A percentile compares a stretch with the other conserved stretches of the same genome.
These are phyloP conservation scores for Ambrosia artemisiifolia DNA, from an alignment of 129 eudicot genomes.

Conservation along the genomic window DNA sequence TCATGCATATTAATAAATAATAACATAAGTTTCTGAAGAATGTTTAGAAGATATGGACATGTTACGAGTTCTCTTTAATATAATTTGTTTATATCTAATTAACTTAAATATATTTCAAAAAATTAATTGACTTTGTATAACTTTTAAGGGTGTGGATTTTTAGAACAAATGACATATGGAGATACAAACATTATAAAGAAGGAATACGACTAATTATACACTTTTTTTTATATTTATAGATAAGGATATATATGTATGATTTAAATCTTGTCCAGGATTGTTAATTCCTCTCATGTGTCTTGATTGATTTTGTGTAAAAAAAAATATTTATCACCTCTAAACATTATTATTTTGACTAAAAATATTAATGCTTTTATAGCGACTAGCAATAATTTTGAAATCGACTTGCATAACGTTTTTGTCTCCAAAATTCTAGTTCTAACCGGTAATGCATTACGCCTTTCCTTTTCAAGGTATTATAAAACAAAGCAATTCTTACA, in stretches of 20 bases:
- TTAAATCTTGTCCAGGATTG: background rate
- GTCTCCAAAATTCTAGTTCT: slow-evolving; percentile 4
- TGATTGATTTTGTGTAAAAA: background rate
- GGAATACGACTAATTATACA: background rate
- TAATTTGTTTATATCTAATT: no score
- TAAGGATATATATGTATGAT: background rate
- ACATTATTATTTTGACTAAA: background rate
- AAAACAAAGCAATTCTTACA: background rate
- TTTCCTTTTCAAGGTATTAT: background rate
- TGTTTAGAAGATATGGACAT: no score
- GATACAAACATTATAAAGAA: background rate
- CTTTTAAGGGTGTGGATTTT: no score
- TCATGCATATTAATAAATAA: no score
- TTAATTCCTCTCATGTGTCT: background rate
- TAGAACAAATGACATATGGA: no score
- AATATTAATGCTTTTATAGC: background rate
- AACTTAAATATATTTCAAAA: no score
- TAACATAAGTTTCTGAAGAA: no score
- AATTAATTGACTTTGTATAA: no score
- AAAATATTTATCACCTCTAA: no score
- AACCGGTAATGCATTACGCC: background rate
- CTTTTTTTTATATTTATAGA: background rate
- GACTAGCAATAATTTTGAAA: slow-evolving; percentile 9
- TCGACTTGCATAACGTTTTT: slow-evolving; percentile 12
- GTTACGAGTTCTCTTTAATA: no score